These are phyloP conservation scores for Leonotis leonurus DNA, from an alignment of 257 asterid species.

Conservation along the genomic window DNA sequence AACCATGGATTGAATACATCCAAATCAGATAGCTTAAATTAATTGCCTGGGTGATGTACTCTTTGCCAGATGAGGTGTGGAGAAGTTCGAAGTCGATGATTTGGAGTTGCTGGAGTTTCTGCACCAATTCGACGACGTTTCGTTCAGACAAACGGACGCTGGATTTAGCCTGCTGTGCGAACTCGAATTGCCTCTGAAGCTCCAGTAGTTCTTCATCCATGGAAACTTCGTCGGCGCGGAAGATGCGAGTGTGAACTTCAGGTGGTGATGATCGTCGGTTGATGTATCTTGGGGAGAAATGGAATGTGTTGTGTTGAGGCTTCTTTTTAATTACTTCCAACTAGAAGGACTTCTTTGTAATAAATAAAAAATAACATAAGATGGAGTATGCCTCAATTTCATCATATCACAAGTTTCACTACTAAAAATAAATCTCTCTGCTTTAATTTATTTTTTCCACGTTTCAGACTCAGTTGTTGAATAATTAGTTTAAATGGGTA, in stretches of 20 bases:
- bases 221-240: slow-evolving; percentile 7
- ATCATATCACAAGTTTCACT: too few species aligned
- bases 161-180: slow-evolving; percentile 93
- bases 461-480: too few species aligned
- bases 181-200: slow-evolving; percentile 87
- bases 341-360: neutral
- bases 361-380: neutral
- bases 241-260: slow-evolving; percentile 8
- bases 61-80: slow-evolving; percentile 88
- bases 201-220: slow-evolving; percentile 94
- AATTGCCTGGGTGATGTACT: slow-evolving; percentile 83
- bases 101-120: slow-evolving; percentile 73
- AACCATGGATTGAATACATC: neutral
- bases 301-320: neutral
- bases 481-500: too few species aligned
- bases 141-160: slow-evolving; percentile 86
- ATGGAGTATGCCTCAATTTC: too few species aligned
- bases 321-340: neutral
- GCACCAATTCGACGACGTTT: slow-evolving; percentile 93
- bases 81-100: slow-evolving; percentile 95
- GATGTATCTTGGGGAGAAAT: neutral
- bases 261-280: slow-evolving; percentile 22
- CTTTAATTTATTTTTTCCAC: too few species aligned
- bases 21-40: neutral
- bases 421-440: too few species aligned